phyloP scores from a whole-genome alignment of 768 basidiomycete genomes.

The Tylopilus rubrobrunneus region DNA sequence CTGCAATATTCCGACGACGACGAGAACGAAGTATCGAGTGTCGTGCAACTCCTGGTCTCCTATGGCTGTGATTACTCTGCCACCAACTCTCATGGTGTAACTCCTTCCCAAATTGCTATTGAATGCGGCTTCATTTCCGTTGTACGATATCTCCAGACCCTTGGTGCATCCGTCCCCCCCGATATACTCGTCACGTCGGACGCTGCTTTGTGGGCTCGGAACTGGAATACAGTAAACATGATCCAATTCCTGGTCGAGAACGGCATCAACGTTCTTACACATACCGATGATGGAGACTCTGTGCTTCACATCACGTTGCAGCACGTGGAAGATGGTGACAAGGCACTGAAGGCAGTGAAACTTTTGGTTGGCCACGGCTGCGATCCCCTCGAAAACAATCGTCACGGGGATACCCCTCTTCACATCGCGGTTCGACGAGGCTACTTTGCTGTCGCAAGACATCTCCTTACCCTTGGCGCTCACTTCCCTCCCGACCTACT shows the following conservation, averaged over 20 bases:
- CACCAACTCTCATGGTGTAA: neutral
- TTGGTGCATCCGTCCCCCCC: too few relatives aligned
- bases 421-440: neutral
- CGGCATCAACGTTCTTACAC: neutral
- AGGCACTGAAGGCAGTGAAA: neutral
- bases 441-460: neutral
- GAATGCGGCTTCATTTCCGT: neutral
- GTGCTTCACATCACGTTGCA: neutral
- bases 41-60: too few relatives aligned
- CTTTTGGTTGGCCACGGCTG: neutral
- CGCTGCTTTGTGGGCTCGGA: too few relatives aligned
- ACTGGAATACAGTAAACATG: too few relatives aligned
- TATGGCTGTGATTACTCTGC: neutral
- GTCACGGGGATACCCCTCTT: neutral
- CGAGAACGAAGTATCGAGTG: too few relatives aligned
- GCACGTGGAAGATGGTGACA: fast-evolving
- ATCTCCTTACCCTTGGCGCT: neutral
- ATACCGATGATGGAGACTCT: neutral
- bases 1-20: too few relatives aligned
- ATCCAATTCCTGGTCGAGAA: neutral
- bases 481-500: neutral
- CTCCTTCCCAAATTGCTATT: too few relatives aligned
- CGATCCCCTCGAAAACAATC: neutral
- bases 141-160: neutral
- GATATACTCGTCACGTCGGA: too few relatives aligned